Evolutionary conservation across 805 yeast species (phyloP).

Genomic region (Barnettozyma californica): DNA sequence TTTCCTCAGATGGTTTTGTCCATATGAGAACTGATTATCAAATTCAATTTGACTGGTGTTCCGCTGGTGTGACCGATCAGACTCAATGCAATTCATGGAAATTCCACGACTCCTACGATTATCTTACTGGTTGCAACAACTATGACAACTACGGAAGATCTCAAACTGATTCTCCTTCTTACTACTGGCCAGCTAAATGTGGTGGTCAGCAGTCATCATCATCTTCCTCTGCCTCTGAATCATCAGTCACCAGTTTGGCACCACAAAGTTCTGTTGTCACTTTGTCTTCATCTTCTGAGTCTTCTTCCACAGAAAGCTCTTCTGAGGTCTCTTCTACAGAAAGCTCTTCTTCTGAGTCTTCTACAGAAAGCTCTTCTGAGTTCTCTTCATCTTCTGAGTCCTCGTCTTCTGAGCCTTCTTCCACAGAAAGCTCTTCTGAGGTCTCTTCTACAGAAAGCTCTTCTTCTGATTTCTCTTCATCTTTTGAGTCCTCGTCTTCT

Average conservation of each 20-base stretch:
- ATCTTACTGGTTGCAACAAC: slow-evolving; percentile 9
- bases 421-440: not conserved
- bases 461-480: not conserved
- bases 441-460: not conserved
- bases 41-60: slow-evolving; percentile 25
- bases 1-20: slow-evolving; percentile 2
- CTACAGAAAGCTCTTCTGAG: not conserved
- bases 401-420: not conserved
- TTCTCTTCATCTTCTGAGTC: not conserved
- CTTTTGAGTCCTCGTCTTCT: not conserved
- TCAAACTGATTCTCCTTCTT: slow-evolving; percentile 7
- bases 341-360: not conserved
- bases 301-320: too few relatives aligned
- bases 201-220: not conserved
- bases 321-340: not conserved
- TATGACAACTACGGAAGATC: slow-evolving; percentile 1
- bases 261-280: not conserved
- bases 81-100: slow-evolving; percentile 1
- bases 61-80: slow-evolving; percentile 14
- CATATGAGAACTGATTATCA: slow-evolving; percentile 9
- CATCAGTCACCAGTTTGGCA: not conserved
- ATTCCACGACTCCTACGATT: slow-evolving; percentile 5
- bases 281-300: not conserved
- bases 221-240: not conserved
- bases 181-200: slow-evolving; percentile 8